These are phyloP conservation scores for Ogataea zsoltii DNA, from an alignment of 805 yeast species.

Conservation along the genomic window DNA sequence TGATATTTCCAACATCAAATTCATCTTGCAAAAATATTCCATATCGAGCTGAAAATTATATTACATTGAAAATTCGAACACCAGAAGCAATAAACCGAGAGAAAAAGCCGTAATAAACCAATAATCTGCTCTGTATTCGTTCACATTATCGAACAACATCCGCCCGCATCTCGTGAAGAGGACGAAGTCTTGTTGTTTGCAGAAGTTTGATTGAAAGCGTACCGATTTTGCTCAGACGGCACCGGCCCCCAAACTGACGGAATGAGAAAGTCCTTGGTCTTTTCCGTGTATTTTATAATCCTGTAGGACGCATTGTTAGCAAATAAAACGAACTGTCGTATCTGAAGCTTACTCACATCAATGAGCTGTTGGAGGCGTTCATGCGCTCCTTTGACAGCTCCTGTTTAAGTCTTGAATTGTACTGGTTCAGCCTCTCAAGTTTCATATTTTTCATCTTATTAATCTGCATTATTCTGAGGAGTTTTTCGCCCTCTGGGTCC, in stretches of 20 bases:
- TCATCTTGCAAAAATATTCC: constrained; percentile 16
- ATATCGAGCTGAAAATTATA: background rate
- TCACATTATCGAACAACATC: constrained; percentile 34
- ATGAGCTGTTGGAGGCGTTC: constrained; percentile 63
- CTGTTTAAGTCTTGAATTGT: constrained; percentile 52
- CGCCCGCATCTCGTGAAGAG: constrained; percentile 6
- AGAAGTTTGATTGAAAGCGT: constrained; percentile 28
- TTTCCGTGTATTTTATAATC: constrained; percentile 44
- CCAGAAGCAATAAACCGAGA: background rate
- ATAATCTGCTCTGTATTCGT: background rate
- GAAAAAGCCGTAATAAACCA: background rate
- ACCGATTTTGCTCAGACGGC: constrained; percentile 38
- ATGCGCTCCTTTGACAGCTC: constrained; percentile 57
- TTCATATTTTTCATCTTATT: constrained; percentile 48
- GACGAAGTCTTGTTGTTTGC: background rate
- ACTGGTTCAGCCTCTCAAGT: constrained; percentile 58
- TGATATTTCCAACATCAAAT: constrained; percentile 42
- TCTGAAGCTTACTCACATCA: constrained; percentile 25
- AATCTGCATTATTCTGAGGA: constrained; percentile 40
- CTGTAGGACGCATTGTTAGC: constrained; percentile 15
- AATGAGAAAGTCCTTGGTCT: constrained; percentile 48
- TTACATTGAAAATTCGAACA: constrained; percentile 2
- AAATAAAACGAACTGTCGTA: background rate
- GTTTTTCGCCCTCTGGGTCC: constrained; percentile 21
- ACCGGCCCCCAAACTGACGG: constrained; percentile 44